phyloP scores from a whole-genome alignment of 1,284 basidiomycete species.

The Ustilago crameri region DNA sequence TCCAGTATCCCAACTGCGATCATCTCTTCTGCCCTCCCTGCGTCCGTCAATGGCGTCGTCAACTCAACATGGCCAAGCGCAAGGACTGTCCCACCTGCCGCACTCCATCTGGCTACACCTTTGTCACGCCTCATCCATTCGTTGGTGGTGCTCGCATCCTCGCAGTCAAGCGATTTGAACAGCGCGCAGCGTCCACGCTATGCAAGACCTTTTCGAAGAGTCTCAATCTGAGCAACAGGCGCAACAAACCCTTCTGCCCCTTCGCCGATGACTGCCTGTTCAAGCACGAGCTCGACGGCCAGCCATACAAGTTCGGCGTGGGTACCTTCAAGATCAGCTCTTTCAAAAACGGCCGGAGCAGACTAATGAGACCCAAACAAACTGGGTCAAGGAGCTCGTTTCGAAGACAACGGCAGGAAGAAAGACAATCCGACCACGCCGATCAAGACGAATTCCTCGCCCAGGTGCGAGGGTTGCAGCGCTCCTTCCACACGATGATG shows the following conservation, averaged over 20 bases:
- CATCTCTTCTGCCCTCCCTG: slow-evolving; percentile 45
- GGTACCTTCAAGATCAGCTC: slow-evolving; percentile 7
- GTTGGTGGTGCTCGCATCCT: slow-evolving; percentile 9
- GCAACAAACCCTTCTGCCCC: slow-evolving; percentile 23
- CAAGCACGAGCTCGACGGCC: slow-evolving; percentile 31
- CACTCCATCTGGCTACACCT: slow-evolving; percentile 23
- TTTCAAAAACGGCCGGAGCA: neutral
- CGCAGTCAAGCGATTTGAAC: slow-evolving; percentile 18
- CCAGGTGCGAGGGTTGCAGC: slow-evolving; percentile 5
- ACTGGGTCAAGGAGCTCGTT: neutral
- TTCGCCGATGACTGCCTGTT: slow-evolving; percentile 48
- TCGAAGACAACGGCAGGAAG: neutral
- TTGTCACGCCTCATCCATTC: slow-evolving; percentile 33
- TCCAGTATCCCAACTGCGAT: slow-evolving; percentile 41
- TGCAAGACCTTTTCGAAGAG: slow-evolving; percentile 44
- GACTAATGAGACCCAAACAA: neutral
- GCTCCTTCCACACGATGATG: slow-evolving; percentile 12
- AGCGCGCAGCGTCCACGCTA: slow-evolving; percentile 21
- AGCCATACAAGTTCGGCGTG: slow-evolving; percentile 18
- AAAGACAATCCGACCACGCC: too few relatives aligned
- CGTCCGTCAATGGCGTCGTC: slow-evolving; percentile 34
- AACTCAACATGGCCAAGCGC: slow-evolving; percentile 15
- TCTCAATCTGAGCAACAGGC: slow-evolving; percentile 14
- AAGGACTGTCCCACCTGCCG: slow-evolving; percentile 47
- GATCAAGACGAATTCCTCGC: slow-evolving; percentile 5